Conservation (phyloP, 2,329 filamentous ascomycete species). For the Alternaria sp. region DNA sequence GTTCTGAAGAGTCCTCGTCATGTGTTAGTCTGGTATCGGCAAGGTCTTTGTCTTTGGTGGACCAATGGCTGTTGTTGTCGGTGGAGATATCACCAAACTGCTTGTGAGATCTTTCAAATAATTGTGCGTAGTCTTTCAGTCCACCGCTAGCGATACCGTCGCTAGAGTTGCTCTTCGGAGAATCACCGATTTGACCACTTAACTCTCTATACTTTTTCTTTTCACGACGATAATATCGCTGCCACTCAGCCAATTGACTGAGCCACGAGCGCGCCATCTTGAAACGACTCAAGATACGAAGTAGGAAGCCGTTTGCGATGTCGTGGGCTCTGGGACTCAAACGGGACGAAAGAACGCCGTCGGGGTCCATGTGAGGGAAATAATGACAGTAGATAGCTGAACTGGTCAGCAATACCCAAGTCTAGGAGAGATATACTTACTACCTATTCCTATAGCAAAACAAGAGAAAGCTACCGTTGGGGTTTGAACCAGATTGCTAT, state of each 20-base stretch:
- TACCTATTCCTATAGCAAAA: conserved; percentile 71
- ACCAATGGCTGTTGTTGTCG: conserved; percentile 17
- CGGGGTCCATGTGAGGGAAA: conserved; percentile 73
- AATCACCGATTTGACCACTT: conserved; percentile 27
- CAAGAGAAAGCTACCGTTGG: conserved; percentile 72
- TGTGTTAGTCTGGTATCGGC: conserved; percentile 26
- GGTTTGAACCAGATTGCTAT: conserved; percentile 70
- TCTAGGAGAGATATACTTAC: conserved; percentile 31
- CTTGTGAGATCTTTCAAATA: conserved; percentile 34
- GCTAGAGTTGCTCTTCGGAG: conserved; percentile 31
- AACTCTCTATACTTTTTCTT: conserved; percentile 23
- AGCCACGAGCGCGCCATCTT: conserved; percentile 27
- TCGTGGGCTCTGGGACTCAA: conserved; percentile 29
- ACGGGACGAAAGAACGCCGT: conserved; percentile 58
- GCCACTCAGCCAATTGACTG: conserved; percentile 18
- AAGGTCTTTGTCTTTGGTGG: conserved; percentile 20
- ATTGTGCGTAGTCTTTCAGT: conserved; percentile 27
- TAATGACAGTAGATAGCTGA: conserved; percentile 68
- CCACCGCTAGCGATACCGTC: conserved; percentile 28
- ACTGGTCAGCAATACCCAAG: conserved; percentile 7
- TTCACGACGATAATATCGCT: conserved; percentile 23
- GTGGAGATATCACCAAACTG: conserved; percentile 28
- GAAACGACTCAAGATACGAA: conserved; percentile 28
- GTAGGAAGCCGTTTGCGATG: conserved; percentile 27
- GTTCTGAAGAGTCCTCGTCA: conserved; percentile 26